Evolutionary conservation across 768 basidiomycete genomes (phyloP).

Genomic region (Coprinellus micaceus): DNA sequence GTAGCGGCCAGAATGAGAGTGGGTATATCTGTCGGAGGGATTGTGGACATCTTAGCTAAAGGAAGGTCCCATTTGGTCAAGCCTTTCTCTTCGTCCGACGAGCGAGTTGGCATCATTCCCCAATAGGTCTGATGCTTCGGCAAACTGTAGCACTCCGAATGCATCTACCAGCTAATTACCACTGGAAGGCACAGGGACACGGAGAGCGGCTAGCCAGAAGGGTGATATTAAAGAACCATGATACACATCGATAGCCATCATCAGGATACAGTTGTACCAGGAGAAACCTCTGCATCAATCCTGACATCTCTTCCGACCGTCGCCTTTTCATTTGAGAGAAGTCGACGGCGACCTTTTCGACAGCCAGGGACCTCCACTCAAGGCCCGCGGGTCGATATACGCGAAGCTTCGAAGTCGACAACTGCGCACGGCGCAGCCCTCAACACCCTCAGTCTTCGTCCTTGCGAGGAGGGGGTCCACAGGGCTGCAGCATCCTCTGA

Average conservation of each 20-base stretch:
- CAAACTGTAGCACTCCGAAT: conserved; percentile 1
- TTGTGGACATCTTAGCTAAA: not conserved
- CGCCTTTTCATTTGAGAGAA: not conserved
- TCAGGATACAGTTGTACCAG: not conserved
- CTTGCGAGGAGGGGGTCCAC: conserved; percentile 87
- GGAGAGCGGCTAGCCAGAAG: not conserved
- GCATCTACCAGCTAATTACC: not conserved
- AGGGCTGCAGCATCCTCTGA: conserved; percentile 92
- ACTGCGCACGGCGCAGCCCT: not conserved
- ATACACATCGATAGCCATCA: not conserved
- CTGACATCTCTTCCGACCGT: not conserved
- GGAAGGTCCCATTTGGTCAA: not conserved
- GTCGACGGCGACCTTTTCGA: not conserved
- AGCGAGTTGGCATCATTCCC: not conserved
- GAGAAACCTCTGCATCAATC: not conserved
- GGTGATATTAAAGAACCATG: conserved; percentile 6
- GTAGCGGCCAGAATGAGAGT: not conserved
- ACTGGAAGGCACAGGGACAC: not conserved
- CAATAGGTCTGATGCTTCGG: not conserved
- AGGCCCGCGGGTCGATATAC: not conserved
- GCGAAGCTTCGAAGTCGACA: not conserved
- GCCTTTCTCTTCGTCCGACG: conserved; percentile 1
- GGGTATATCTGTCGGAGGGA: not conserved
- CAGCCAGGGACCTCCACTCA: no score
- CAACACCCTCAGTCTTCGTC: conserved; percentile 60